These are phyloP conservation scores for Nigrospora oryzae DNA, from an alignment of 2,329 filamentous ascomycete species.

Conservation along the genomic window DNA sequence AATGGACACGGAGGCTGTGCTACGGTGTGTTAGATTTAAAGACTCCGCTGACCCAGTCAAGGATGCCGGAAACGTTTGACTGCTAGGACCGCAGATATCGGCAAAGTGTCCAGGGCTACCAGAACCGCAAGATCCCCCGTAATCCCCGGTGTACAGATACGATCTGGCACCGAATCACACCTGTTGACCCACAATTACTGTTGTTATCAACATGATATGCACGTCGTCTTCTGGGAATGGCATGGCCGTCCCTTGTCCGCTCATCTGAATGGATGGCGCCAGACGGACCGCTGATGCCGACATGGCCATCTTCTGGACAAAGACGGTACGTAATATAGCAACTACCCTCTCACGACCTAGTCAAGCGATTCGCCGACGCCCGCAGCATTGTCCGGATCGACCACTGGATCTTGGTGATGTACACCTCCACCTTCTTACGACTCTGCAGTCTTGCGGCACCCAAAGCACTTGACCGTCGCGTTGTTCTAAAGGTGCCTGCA, in stretches of 20 bases:
- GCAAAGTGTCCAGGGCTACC: too few species aligned
- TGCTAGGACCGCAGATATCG: too few species aligned
- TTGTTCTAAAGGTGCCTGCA: too few species aligned
- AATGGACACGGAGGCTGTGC: too few species aligned
- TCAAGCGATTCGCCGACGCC: slow-evolving; percentile 17
- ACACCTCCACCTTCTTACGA: slow-evolving; percentile 14
- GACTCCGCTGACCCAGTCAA: not conserved
- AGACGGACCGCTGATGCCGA: slow-evolving; percentile 31
- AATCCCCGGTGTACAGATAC: not conserved
- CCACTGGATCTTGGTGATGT: slow-evolving; percentile 9
- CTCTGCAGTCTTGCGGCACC: slow-evolving; percentile 11
- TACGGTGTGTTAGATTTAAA: not conserved
- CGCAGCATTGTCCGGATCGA: slow-evolving; percentile 6
- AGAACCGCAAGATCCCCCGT: too few species aligned
- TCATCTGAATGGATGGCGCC: not conserved
- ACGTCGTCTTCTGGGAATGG: not conserved
- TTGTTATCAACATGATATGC: not conserved
- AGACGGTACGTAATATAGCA: slow-evolving; percentile 16
- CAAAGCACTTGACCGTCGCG: too few species aligned
- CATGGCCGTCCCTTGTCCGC: not conserved
- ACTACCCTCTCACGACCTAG: slow-evolving; percentile 9
- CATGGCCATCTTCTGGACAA: slow-evolving; percentile 23
- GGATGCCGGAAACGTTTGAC: too few species aligned
- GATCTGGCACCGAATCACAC: not conserved
- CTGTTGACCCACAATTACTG: not conserved